Conservation (phyloP, 805 yeast species). For the Candida nitratophila region DNA sequence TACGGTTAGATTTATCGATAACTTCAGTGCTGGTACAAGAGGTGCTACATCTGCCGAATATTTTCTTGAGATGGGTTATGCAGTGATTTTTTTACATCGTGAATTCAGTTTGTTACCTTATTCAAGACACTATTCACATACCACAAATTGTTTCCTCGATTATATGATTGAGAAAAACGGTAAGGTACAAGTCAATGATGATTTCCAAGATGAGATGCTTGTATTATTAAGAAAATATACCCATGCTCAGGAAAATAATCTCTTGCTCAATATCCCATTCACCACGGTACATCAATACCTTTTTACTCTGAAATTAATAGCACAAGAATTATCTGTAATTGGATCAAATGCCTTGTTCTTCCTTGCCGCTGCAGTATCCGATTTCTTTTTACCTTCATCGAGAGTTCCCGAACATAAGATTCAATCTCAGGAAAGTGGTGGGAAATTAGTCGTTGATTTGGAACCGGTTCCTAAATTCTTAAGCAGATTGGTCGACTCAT, state of each 20-base stretch:
- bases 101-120: slow-evolving; percentile 90
- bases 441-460: slow-evolving; percentile 73
- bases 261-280: slow-evolving; percentile 72
- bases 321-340: slow-evolving; percentile 48
- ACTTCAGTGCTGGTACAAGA: slow-evolving; percentile 95
- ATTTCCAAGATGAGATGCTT: slow-evolving; percentile 56
- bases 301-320: slow-evolving; percentile 68
- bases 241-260: slow-evolving; percentile 40
- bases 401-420: slow-evolving; percentile 91
- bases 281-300: slow-evolving; percentile 93
- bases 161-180: slow-evolving; percentile 53
- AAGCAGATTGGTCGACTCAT: slow-evolving; percentile 76
- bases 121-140: slow-evolving; percentile 82
- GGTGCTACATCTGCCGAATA: slow-evolving; percentile 96
- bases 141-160: slow-evolving; percentile 80
- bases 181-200: slow-evolving; percentile 51
- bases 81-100: slow-evolving; percentile 87
- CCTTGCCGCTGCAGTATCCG: slow-evolving; percentile 96
- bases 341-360: slow-evolving; percentile 66
- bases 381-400: slow-evolving; percentile 84
- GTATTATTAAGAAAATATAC: slow-evolving; percentile 49
- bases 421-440: slow-evolving; percentile 66
- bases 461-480: slow-evolving; percentile 97
- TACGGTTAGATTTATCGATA: slow-evolving; percentile 94
- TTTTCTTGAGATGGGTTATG: slow-evolving; percentile 77